Percentiles rank a stretch among this genome's conserved stretches.
Conservation (phyloP, 805 yeast genomes). For the Priceomyces melissophilus region DNA sequence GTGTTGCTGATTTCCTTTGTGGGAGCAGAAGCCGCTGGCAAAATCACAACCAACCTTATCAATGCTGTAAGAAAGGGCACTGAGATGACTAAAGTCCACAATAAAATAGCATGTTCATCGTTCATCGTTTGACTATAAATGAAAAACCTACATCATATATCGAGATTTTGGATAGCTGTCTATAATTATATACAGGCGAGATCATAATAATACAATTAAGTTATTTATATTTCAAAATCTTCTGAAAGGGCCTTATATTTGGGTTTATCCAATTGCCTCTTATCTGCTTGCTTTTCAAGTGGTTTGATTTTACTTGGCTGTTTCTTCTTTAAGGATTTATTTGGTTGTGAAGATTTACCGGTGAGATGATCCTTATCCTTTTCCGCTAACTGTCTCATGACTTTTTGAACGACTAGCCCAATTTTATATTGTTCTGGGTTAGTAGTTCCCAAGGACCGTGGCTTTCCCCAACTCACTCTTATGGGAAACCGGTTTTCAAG, state of each 20-base stretch:
- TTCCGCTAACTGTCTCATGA: conserved; percentile 51
- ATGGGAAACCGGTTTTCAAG: conserved; percentile 40
- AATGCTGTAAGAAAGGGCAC: conserved; percentile 20
- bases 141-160: neutral
- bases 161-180: neutral
- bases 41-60: conserved; percentile 19
- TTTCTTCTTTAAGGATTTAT: neutral
- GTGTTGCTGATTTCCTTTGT: neutral
- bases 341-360: no score
- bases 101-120: conserved; percentile 15
- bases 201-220: no score
- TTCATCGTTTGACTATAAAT: conserved; percentile 12
- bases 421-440: conserved; percentile 47
- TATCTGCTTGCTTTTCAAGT: neutral
- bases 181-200: neutral
- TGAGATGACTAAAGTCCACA: conserved; percentile 12
- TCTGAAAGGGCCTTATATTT: conserved; percentile 9
- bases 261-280: neutral
- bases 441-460: conserved; percentile 37
- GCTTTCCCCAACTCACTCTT: conserved; percentile 55
- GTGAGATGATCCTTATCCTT: conserved; percentile 22
- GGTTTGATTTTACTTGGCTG: neutral
- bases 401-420: conserved; percentile 48
- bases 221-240: conserved; percentile 14
- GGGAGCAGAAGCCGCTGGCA: conserved; percentile 16